A percentile compares a stretch with the other conserved stretches of the same genome.
phyloP scores from a whole-genome alignment of 23 red algal species.

The Chondrus crispus region DNA sequence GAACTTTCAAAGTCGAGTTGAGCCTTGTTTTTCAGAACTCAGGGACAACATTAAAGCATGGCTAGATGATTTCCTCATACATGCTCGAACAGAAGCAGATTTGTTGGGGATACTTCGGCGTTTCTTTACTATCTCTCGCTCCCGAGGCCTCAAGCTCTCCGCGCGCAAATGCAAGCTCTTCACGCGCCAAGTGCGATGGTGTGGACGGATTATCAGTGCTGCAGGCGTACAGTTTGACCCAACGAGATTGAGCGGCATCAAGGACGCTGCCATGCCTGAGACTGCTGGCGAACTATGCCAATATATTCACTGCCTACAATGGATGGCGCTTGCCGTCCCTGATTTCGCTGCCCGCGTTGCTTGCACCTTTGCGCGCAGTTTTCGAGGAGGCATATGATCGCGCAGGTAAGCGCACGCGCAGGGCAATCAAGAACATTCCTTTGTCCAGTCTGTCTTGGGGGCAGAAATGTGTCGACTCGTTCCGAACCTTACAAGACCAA shows the following conservation, averaged over 20 bases:
- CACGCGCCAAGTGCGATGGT: not conserved
- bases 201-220: not conserved
- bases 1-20: conserved; percentile 42
- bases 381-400: conserved; percentile 3
- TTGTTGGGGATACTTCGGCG: not conserved
- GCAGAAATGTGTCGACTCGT: not conserved
- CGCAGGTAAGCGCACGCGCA: not conserved
- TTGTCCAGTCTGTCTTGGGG: not conserved
- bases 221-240: not conserved
- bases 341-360: not conserved
- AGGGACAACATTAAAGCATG: not conserved
- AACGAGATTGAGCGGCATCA: not conserved
- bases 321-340: not conserved
- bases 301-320: not conserved
- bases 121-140: not conserved
- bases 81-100: not conserved
- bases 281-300: not conserved
- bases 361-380: not conserved
- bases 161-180: not conserved
- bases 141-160: not conserved
- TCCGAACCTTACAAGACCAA: not conserved
- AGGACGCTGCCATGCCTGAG: not conserved
- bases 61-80: conserved; percentile 23
- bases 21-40: conserved; percentile 20
- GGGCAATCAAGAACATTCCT: not conserved